A percentile compares a stretch with the other conserved stretches of the same genome.
These are phyloP conservation scores for Mycena galopus DNA, from an alignment of 768 basidiomycete genomes.

Conservation along the genomic window DNA sequence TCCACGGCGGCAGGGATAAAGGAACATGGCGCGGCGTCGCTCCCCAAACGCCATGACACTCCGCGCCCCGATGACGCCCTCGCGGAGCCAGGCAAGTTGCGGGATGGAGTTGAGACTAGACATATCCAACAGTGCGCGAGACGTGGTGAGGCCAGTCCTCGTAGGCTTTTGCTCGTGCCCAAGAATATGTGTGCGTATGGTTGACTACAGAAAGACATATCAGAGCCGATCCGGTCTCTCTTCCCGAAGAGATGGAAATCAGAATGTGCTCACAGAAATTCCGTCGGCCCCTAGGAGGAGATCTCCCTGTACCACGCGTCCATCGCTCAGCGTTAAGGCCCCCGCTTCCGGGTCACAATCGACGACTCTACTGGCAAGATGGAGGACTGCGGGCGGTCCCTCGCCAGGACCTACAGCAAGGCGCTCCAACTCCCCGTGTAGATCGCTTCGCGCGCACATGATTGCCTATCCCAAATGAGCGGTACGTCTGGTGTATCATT, in stretches of 20 bases:
- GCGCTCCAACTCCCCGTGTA: constrained; percentile 10
- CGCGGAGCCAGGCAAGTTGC: constrained; percentile 4
- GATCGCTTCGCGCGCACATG: constrained; percentile 12
- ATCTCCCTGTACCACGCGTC: constrained; percentile 3
- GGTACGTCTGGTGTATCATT: no score
- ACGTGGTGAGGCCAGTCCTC: not conserved
- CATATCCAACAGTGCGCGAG: constrained; percentile 3
- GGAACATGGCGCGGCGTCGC: not conserved
- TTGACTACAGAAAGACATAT: not conserved
- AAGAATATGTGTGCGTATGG: constrained; percentile 11
- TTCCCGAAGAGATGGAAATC: no score
- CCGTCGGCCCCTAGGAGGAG: constrained; percentile 17
- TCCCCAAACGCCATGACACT: not conserved
- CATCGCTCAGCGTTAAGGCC: not conserved
- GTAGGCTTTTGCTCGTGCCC: not conserved
- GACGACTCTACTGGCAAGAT: not conserved
- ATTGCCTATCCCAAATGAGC: not conserved
- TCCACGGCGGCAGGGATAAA: constrained; percentile 21
- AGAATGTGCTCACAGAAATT: not conserved
- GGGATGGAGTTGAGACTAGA: not conserved
- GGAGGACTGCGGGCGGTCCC: constrained; percentile 1
- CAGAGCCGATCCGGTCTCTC: no score
- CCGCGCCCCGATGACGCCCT: not conserved
- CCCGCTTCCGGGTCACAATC: constrained; percentile 4
- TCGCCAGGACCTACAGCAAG: constrained; percentile 4